Conservation (phyloP, 1,284 basidiomycete genomes). For the Rugosomyces carneus region DNA sequence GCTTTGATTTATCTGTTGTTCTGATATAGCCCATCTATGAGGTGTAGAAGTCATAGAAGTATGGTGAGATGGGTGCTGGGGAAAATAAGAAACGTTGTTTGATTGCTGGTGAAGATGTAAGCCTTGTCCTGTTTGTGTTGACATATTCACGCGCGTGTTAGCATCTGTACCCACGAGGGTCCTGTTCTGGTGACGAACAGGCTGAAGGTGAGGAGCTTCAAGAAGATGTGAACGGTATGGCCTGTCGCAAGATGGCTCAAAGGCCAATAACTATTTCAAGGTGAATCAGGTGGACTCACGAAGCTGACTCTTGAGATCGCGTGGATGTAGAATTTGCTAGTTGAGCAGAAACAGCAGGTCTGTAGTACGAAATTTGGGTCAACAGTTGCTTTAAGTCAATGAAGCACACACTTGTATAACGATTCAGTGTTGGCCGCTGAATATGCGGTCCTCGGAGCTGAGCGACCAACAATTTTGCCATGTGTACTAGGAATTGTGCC, state of each 20-base stretch:
- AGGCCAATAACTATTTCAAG: not conserved
- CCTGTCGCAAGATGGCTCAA: constrained; percentile 1
- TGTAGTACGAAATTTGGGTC: constrained; percentile 17
- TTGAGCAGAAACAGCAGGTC: constrained; percentile 44
- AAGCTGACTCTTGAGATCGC: constrained; percentile 11
- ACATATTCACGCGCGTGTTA: not conserved
- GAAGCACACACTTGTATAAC: constrained; percentile 46
- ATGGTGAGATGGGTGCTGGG: constrained; percentile 12
- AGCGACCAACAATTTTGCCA: constrained; percentile 7
- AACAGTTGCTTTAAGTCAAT: constrained; percentile 1
- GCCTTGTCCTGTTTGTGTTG: constrained; percentile 2
- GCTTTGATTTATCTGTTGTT: constrained; percentile 17
- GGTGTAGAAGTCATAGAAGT: constrained; percentile 5
- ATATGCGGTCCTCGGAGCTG: constrained; percentile 9
- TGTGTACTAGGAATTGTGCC: constrained; percentile 34
- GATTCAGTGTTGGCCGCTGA: constrained; percentile 30
- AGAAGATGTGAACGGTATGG: constrained; percentile 6
- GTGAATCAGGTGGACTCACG: constrained; percentile 8
- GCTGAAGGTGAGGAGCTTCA: constrained; percentile 1
- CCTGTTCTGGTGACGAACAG: not conserved
- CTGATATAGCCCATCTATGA: constrained; percentile 21
- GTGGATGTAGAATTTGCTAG: constrained; percentile 20
- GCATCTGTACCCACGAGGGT: not conserved
- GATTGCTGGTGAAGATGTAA: constrained; percentile 2
- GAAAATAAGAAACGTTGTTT: constrained; percentile 11